Evolutionary conservation across 352 stramenopile genomes (phyloP), one percentile per base, ranked within the genome.

Genomic region (Paralagenidium karlingii): DNA sequence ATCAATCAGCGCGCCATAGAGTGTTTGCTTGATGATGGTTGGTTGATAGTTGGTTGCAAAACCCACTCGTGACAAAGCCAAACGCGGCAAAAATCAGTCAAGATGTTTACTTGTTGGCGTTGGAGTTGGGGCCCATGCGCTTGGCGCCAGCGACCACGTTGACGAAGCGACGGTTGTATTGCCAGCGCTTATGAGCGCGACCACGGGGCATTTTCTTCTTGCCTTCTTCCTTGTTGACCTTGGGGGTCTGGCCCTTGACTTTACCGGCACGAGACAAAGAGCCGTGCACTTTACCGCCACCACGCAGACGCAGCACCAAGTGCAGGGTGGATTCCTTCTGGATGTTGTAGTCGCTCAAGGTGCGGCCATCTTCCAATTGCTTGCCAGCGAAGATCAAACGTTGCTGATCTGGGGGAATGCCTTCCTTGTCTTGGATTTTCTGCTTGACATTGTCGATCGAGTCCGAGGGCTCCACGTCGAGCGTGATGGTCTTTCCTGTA

Each of bases 151-250:
- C 92, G 34, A 96, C 94, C 52, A 99, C 95, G 81, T 99, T 99
- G 43, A 99, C 94, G 79, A 99, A 99, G 69, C 96, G 86, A 60
- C 96, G 89, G 78, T 99, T 99, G 94, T 99, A 99, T 78, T 99
- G 94, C 77, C 98, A 96, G 73, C 96, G 86, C 89, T 99, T 99
- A 89, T 99, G 99, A 39, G 95, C 96, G 46, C 96, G 93, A 61
- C 96, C 96, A 43, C 82, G 93, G 46, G 96, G 90, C 58, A 91
- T 65, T 74, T 99, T 99, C 87, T 98, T 94, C 55, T 64, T 96
- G 63, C 97, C 96, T 70, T 99, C 96, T 74, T 96, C 71, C 68
- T 96, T 96, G 65, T 96, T 88, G 31, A 99, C 94, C 90, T 99
- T 99, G 57, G 96, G 96, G 36, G 96, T 99, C 77, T 99, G 95